These are phyloP conservation scores for Lathyrus aphaca DNA, from an alignment of 306 rosid species.

Conservation along the genomic window DNA sequence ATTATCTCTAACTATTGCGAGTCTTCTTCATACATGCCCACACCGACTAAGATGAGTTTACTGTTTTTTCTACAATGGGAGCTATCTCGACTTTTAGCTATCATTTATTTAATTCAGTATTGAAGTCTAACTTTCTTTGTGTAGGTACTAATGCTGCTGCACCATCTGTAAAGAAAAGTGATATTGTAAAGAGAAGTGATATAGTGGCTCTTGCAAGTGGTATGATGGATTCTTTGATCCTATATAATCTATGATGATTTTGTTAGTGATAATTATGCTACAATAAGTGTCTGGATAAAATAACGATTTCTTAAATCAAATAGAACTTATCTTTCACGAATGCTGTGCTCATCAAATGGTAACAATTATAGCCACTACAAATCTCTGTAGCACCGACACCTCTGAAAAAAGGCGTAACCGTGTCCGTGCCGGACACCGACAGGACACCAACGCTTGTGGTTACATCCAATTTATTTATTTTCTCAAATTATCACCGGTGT, in stretches of 20 bases:
- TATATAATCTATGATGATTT: conserved; percentile 7
- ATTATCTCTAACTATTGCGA: not conserved
- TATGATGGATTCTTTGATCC: conserved; percentile 44
- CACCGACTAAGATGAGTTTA: not conserved
- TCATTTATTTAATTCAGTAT: not conserved
- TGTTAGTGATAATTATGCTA: not conserved
- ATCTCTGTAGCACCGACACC: no score
- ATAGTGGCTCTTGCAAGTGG: conserved; percentile 87
- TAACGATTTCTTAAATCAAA: not conserved
- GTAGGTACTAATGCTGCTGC: conserved; percentile 46
- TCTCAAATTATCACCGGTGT: no score
- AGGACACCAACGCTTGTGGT: no score
- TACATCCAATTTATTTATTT: no score
- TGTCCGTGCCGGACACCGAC: no score
- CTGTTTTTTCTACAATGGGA: not conserved
- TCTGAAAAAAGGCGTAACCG: no score
- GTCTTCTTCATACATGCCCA: not conserved
- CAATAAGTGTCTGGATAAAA: conserved; percentile 14
- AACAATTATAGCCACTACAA: not conserved
- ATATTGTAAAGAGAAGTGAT: conserved; percentile 61
- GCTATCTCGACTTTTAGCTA: not conserved
- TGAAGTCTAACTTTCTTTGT: conserved; percentile 15
- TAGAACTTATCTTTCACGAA: conserved; percentile 16
- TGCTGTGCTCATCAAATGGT: not conserved
- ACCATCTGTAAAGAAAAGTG: conserved; percentile 46